Evolutionary conservation across 1,284 basidiomycete species (phyloP).

Genomic region (Pseudozyma sp.): DNA sequence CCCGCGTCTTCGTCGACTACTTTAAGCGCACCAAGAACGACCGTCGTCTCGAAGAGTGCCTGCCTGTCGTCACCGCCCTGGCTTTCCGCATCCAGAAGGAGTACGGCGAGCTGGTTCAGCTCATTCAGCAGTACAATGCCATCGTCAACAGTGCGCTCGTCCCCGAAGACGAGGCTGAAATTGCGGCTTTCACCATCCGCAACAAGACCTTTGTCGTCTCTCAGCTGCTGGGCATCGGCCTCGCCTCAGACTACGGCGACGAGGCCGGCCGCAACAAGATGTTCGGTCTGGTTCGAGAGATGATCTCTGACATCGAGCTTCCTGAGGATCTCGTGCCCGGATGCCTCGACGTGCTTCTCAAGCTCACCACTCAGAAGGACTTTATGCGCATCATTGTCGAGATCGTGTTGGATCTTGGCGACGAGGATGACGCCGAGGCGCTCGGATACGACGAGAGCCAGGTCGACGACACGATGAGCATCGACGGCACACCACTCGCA

Average conservation of each 20-base stretch:
- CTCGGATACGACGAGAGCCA: conserved; percentile 44
- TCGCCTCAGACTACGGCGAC: conserved; percentile 90
- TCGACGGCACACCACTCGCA: conserved; percentile 35
- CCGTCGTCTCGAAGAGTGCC: conserved; percentile 77
- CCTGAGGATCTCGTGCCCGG: conserved; percentile 82
- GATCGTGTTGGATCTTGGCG: conserved; percentile 76
- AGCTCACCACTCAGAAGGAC: conserved; percentile 87
- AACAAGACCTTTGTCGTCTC: conserved; percentile 79
- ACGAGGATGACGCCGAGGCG: conserved; percentile 70
- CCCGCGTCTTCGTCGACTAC: conserved; percentile 85
- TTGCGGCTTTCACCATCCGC: conserved; percentile 44
- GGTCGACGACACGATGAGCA: conserved; percentile 45
- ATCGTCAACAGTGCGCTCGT: conserved; percentile 28
- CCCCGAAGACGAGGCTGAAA: conserved; percentile 47
- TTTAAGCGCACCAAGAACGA: conserved; percentile 77
- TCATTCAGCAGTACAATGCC: conserved; percentile 50
- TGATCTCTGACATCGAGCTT: conserved; percentile 80
- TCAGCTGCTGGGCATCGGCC: conserved; percentile 83
- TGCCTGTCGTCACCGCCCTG: conserved; percentile 89
- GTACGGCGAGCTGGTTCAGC: conserved; percentile 47
- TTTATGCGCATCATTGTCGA: conserved; percentile 94
- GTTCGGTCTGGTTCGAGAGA: conserved; percentile 72
- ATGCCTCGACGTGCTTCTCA: conserved; percentile 87
- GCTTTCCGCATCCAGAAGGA: conserved; percentile 85
- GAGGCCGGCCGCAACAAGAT: conserved; percentile 93